These are phyloP conservation scores for Arachis stenosperma DNA, from an alignment of 306 rosid genomes.

Conservation along the genomic window DNA sequence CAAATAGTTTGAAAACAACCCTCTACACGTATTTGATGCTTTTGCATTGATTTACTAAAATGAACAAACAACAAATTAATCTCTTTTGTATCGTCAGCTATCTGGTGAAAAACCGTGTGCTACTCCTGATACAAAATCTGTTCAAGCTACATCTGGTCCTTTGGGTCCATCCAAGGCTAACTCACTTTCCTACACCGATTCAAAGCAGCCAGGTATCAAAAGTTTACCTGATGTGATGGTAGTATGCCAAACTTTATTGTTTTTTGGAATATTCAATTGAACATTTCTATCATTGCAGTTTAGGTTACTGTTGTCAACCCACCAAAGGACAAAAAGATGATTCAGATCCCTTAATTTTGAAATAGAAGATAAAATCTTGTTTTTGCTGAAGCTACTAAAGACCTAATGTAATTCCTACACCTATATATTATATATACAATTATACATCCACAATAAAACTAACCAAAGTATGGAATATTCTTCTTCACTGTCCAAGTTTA, in stretches of 20 bases:
- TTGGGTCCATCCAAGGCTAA: slow-evolving; percentile 71
- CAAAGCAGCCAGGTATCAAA: slow-evolving; percentile 78
- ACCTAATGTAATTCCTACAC: no score
- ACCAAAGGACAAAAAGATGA: slow-evolving; percentile 59
- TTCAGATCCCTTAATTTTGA: background rate
- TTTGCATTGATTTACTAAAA: slow-evolving; percentile 4
- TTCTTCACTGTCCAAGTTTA: no score
- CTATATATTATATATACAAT: no score
- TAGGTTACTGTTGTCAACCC: slow-evolving; percentile 67
- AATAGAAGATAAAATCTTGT: background rate
- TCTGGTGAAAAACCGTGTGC: slow-evolving; percentile 87
- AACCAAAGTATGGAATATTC: no score
- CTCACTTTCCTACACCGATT: slow-evolving; percentile 63
- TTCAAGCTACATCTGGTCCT: slow-evolving; percentile 80
- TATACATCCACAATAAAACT: no score
- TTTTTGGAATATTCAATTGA: slow-evolving; percentile 27
- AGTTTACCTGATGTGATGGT: slow-evolving; percentile 26
- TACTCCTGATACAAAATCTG: slow-evolving; percentile 79
- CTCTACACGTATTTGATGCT: background rate
- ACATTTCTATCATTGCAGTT: slow-evolving; percentile 44
- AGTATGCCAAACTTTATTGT: slow-evolving; percentile 31
- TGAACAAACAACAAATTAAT: slow-evolving; percentile 9
- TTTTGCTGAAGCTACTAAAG: background rate
- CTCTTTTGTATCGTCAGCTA: slow-evolving; percentile 50
- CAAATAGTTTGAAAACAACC: background rate